Base-by-base conservation (phyloP, 345 rosid species). In the Eucalyptus pauciflora region DNA sequence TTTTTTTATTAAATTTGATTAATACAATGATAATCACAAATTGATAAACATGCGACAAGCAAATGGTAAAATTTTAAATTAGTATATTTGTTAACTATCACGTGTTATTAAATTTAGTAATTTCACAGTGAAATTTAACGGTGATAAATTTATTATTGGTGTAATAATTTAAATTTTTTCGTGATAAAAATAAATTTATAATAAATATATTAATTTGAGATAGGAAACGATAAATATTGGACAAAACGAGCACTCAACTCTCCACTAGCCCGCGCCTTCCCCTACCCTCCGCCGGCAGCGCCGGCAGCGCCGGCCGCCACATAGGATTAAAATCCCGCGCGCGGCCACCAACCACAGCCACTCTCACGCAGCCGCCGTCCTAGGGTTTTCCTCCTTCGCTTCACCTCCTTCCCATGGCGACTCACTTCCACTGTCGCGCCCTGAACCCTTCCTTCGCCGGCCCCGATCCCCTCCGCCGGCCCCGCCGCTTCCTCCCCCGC, bases 81-180 rank as follows among this genome's bases (percentile, higher is more conserved):
- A 15, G 0, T 2, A 50, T 1, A 50, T 18, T 1, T 50, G 17
- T 50, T 3, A 37, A 37, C 41, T 6, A 50, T 3, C 3, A 51
- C 7, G 7, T 16, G 4, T 0, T 3, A 15, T 51, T 0, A 51
- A 16, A 51, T 0, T 51, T 0, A 16, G 3, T 51, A 51, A 51
- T 6, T 16, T 51, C 6, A 6, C 0, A 16, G 4, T 0, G 17
- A 51, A 51, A 6, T 51, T 51, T 51, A 51, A 51, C 0, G 0
- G 0, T 6, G 8, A 0, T 51, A 0, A 51, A 51, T 7, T 51
- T 51, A 51, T 51, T 51, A 17, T 51, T 0, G 0, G 1, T 6
- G 0, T 6, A 6, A 17, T 0, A 17, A 51, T 52, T 52, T 18
- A 17, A 52, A 52, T 7, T 0, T 50, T 50, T 50, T 50, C 1